Base-by-base conservation (phyloP, 2,329 filamentous ascomycete species). In the Septoria linicola region DNA sequence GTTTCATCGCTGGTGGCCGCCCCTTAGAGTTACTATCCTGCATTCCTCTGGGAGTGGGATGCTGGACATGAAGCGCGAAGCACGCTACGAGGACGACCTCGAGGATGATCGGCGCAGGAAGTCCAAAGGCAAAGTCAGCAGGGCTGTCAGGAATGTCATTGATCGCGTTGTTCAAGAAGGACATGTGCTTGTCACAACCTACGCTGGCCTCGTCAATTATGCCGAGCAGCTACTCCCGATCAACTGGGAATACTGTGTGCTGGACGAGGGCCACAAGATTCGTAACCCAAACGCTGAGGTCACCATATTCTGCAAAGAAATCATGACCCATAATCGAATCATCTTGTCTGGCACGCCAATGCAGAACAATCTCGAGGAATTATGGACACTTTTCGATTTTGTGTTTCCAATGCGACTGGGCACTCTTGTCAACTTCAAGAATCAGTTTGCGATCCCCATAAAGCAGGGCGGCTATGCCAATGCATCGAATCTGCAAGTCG, bases 1-100 rank as follows among this genome's bases (percentile, higher is more conserved):
- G 66, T 97, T 99, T 62, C 95, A 99, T 71, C 84, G 86, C 10
- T 99, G 95, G 95, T 99, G 95, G 95, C 93, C 93, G n/a, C 86
- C 93, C n/a, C 76, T 99, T 25, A 82, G 95, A 35, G 93, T 99
- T 4, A 95, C 91, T 0, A 97, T 99, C 55, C 70, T 99, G 41
- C 93, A 99, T 67, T 89, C 89, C 1, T 96, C 93, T 3, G 93
- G 93, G 2, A 97, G 90, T 68, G 95, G 93, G 14, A 97, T 99
- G 92, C 75, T 96, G 46, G 90, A 95, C 59, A 76, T 95, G 19
- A 73, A 74, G 37, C 76, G 73, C 42, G 83, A 85, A 65, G 75
- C 75, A 50, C 77, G 76, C 27, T 77, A 78, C 42, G 88, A 92
- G 68, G 81, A 81, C 55, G 76, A 78, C 20, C 70, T 84, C 73